These are phyloP conservation scores for Exophiala aquamarina DNA, from an alignment of 2,329 filamentous ascomycete genomes.

Conservation along the genomic window DNA sequence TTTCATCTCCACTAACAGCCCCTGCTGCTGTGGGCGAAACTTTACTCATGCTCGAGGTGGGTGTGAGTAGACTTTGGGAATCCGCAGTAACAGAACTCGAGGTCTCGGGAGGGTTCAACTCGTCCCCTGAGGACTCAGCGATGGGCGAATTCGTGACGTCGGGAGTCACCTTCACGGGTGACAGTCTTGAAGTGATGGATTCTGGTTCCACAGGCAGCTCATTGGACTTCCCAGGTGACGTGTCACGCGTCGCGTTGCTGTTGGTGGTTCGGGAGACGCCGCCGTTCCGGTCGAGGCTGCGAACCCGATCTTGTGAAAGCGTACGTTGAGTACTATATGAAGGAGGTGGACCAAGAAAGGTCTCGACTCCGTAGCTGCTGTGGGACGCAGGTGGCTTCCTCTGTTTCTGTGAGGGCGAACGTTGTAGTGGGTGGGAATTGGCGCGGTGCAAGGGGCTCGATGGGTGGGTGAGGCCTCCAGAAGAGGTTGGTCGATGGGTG, in stretches of 20 bases:
- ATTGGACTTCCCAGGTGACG: slow-evolving; percentile 13
- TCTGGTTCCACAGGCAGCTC: slow-evolving; percentile 8
- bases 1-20: slow-evolving; percentile 30
- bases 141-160: slow-evolving; percentile 7
- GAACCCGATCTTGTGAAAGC: slow-evolving; percentile 35
- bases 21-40: slow-evolving; percentile 29
- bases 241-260: slow-evolving; percentile 5
- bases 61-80: slow-evolving; percentile 17
- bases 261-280: slow-evolving; percentile 7
- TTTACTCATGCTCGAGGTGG: slow-evolving; percentile 14
- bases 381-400: slow-evolving; percentile 48
- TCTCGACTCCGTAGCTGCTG: slow-evolving; percentile 52
- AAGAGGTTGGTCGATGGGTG: slow-evolving; percentile 12
- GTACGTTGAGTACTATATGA: slow-evolving; percentile 49
- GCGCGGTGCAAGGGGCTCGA: slow-evolving; percentile 16
- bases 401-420: slow-evolving; percentile 19
- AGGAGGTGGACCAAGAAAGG: slow-evolving; percentile 50
- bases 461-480: slow-evolving; percentile 10
- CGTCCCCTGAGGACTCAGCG: slow-evolving; percentile 12
- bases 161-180: slow-evolving; percentile 10
- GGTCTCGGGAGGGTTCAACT: slow-evolving; percentile 8
- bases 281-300: slow-evolving; percentile 19
- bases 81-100: slow-evolving; percentile 22
- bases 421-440: slow-evolving; percentile 16
- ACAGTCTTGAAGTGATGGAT: neutral